phyloP scores from a whole-genome alignment of 306 rosid species.

The Neltuma alba region DNA sequence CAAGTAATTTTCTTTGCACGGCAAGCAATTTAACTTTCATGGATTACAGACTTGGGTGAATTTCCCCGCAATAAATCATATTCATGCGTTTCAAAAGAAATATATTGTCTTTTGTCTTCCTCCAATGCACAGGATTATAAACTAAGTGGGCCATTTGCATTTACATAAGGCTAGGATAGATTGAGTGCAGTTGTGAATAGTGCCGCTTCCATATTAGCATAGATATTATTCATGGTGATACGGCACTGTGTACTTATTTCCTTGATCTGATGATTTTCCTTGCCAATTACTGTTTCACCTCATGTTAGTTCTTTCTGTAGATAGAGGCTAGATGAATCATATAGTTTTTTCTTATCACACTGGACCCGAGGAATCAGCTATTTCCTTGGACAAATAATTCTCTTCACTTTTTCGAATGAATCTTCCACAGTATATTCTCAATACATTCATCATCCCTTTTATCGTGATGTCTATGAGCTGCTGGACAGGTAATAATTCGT shows the following conservation, averaged over 20 bases:
- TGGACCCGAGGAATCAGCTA: slow-evolving; percentile 17
- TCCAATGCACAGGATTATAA: background rate
- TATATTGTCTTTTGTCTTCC: background rate
- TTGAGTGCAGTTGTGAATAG: background rate
- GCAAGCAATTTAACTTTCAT: slow-evolving; percentile 21
- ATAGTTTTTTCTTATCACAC: slow-evolving; percentile 13
- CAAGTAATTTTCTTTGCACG: background rate
- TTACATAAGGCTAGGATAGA: background rate
- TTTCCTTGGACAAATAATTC: background rate
- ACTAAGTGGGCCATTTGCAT: background rate
- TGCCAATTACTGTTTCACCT: slow-evolving; percentile 4
- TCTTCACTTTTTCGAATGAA: slow-evolving; percentile 4
- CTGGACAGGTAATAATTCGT: background rate
- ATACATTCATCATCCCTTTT: background rate
- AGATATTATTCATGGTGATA: background rate
- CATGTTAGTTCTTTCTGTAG: slow-evolving; percentile 6
- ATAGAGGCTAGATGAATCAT: slow-evolving; percentile 26
- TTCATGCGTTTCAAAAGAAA: background rate
- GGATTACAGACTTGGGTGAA: background rate
- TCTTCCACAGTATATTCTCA: slow-evolving; percentile 5
- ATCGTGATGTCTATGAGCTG: no score
- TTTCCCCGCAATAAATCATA: background rate
- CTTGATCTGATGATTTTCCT: slow-evolving; percentile 16
- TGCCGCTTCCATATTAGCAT: background rate
- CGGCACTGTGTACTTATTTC: background rate